A percentile compares a stretch with the other conserved stretches of the same genome.
phyloP scores from a whole-genome alignment of 177 flowering plant species.

The Telopea speciosissima region DNA sequence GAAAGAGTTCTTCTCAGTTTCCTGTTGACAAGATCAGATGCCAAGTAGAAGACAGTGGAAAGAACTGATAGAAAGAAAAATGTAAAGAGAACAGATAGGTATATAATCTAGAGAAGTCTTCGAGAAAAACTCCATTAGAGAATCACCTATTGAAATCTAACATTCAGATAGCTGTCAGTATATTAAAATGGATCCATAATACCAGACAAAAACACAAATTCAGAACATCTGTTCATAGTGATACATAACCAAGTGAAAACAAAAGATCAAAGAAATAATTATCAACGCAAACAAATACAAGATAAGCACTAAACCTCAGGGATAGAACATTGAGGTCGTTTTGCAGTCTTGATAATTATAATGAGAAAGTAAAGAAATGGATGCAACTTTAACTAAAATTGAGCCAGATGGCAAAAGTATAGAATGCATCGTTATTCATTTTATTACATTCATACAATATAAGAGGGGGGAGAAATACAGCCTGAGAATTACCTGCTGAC shows the following conservation, averaged over 20 bases:
- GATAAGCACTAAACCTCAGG: not conserved
- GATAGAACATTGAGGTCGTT: not conserved
- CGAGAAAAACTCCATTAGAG: not conserved
- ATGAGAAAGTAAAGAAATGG: not conserved
- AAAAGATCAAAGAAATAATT: not conserved
- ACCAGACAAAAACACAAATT: not conserved
- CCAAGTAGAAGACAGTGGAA: not conserved
- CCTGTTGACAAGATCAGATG: not conserved
- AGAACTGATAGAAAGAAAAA: not conserved
- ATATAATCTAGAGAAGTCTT: not conserved
- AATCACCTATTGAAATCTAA: not conserved
- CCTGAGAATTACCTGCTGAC: slow-evolving; percentile 36
- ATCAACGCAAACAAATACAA: not conserved
- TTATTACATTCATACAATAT: not conserved
- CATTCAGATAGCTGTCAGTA: not conserved
- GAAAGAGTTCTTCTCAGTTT: slow-evolving; percentile 9
- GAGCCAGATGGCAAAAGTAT: not conserved
- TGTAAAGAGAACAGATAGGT: not conserved
- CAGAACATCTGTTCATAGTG: not conserved
- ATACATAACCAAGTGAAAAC: not conserved
- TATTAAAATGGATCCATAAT: not conserved
- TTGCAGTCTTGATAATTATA: not conserved
- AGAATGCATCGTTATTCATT: not conserved
- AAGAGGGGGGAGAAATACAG: not conserved
- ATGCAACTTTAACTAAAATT: not conserved